Evolutionary conservation across 2,329 filamentous ascomycete genomes (phyloP).

Genomic region (Salinomyces thailandicus): DNA sequence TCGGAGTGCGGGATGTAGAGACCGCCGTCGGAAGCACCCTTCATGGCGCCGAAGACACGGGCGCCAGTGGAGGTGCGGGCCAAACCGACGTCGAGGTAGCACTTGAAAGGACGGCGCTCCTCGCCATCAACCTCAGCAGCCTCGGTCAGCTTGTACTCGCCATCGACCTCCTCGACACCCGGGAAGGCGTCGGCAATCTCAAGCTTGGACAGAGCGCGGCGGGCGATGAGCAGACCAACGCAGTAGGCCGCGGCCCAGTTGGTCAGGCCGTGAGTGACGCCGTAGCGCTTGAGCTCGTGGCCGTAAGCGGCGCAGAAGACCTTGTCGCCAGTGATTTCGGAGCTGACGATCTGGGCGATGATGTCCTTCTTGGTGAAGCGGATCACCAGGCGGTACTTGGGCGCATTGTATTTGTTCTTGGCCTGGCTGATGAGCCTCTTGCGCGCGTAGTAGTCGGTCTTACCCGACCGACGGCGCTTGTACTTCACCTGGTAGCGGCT

Average conservation of each 20-base stretch:
- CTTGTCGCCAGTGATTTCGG: conserved; percentile 97
- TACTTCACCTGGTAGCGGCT: conserved; percentile 99
- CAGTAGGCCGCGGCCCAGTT: conserved; percentile 99
- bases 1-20: conserved; percentile 96
- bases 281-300: conserved; percentile 96
- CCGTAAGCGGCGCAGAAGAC: conserved; percentile 85
- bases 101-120: conserved; percentile 95
- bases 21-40: conserved; percentile 97
- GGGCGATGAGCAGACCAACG: conserved; percentile 92
- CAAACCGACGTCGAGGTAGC: conserved; percentile 95
- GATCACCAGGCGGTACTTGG: conserved; percentile 99
- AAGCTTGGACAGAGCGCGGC: conserved; percentile 94
- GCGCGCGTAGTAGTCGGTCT: conserved; percentile 99
- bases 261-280: conserved; percentile 95
- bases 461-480: conserved; percentile 88
- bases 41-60: conserved; percentile 98
- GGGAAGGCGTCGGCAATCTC: conserved; percentile 84
- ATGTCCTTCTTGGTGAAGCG: conserved; percentile 81
- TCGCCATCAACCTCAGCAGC: conserved; percentile 81
- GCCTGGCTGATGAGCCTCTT: conserved; percentile 99
- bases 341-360: conserved; percentile 92
- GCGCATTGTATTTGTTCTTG: conserved; percentile 99
- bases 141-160: conserved; percentile 94
- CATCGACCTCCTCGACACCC: conserved; percentile 93
- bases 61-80: conserved; percentile 95